These are phyloP conservation scores for Dissophora globulifera DNA, from an alignment of 192 early-diverging fungal species.

Conservation along the genomic window DNA sequence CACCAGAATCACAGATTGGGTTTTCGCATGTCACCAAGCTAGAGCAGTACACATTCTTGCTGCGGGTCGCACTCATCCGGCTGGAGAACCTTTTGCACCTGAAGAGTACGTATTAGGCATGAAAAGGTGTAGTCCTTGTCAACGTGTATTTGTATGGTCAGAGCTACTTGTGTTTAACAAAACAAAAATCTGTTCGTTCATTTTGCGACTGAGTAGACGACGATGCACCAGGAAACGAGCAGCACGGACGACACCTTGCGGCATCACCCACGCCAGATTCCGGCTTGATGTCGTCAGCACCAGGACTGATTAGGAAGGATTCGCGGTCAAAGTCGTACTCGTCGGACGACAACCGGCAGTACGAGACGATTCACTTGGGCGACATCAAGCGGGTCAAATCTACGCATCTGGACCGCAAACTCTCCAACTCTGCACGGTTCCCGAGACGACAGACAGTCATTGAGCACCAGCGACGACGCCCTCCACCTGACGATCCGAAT, in stretches of 20 bases:
- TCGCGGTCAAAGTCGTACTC: conserved; percentile 59
- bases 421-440: conserved; percentile 58
- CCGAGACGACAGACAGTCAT: conserved; percentile 63
- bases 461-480: conserved; percentile 52
- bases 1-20: conserved; percentile 53
- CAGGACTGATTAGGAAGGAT: conserved; percentile 50
- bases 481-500: conserved; percentile 39
- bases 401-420: conserved; percentile 58
- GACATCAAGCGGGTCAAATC: conserved; percentile 70
- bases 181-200: too few relatives aligned
- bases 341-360: conserved; percentile 46
- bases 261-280: not conserved
- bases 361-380: conserved; percentile 52
- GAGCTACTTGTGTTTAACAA: too few relatives aligned
- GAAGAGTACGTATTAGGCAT: conserved; percentile 46
- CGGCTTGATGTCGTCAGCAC: not conserved
- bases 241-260: conserved; percentile 30
- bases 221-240: conserved; percentile 14
- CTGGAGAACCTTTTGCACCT: conserved; percentile 80
- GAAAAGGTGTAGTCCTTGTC: too few relatives aligned
- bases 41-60: conserved; percentile 89
- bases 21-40: conserved; percentile 86
- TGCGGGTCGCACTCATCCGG: conserved; percentile 84
- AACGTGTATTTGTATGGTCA: too few relatives aligned
- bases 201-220: too few relatives aligned